Percentiles rank a stretch among this genome's conserved stretches.
Evolutionary conservation across 768 basidiomycete species (phyloP).

Genomic region (Lactarius sp.): DNA sequence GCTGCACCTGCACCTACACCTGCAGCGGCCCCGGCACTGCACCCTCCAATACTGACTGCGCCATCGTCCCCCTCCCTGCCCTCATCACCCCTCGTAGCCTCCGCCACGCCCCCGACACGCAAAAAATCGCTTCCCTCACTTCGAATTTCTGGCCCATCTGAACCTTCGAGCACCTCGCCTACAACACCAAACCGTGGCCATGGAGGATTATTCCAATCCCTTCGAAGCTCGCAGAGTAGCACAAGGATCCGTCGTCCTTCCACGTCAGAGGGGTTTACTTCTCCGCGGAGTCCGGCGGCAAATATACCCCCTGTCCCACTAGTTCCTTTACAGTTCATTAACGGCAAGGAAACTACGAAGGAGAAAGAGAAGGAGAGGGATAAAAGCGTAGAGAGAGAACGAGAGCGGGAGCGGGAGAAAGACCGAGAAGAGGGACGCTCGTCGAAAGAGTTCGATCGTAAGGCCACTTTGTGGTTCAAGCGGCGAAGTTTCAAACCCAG

Average conservation of each 20-base stretch:
- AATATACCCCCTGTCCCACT: conserved; percentile 29
- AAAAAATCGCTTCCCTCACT: conserved; percentile 22
- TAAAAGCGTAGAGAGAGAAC: conserved; percentile 32
- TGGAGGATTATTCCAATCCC: conserved; percentile 22
- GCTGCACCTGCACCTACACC: background rate
- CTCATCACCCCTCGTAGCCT: conserved; percentile 22
- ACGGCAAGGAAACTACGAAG: conserved; percentile 25
- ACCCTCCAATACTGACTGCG: conserved; percentile 16
- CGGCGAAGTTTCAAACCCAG: conserved; percentile 41
- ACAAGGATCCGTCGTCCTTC: conserved; percentile 9
- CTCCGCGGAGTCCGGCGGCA: conserved; percentile 25
- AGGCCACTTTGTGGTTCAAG: conserved; percentile 49
- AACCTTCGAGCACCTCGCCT: conserved; percentile 6
- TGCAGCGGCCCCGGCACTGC: background rate
- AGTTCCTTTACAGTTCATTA: conserved; percentile 32
- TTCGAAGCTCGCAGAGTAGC: conserved; percentile 25
- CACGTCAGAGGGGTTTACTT: conserved; percentile 25
- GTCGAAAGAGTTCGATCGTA: conserved; percentile 37
- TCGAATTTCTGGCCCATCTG: conserved; percentile 23
- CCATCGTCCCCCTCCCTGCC: conserved; percentile 28
- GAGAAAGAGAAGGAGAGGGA: conserved; percentile 31
- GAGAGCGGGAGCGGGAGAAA: conserved; percentile 29
- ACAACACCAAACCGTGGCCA: conserved; percentile 17
- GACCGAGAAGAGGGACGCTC: conserved; percentile 32
- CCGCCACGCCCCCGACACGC: conserved; percentile 10